Evolutionary conservation across 441 rosid genomes (phyloP).

Genomic region (Erysimum pusillum): DNA sequence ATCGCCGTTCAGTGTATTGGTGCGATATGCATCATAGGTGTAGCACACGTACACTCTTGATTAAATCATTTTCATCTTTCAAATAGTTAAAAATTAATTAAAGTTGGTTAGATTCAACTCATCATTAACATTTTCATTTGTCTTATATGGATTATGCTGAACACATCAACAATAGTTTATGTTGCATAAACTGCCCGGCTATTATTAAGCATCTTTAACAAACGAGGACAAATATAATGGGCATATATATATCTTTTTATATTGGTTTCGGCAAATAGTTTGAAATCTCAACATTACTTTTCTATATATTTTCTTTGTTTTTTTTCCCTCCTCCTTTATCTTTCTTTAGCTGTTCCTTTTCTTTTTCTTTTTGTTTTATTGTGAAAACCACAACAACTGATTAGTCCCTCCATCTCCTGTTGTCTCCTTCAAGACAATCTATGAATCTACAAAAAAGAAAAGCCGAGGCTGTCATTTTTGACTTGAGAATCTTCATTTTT

Average conservation of each 20-base stretch:
- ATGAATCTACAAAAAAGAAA: constrained; percentile 44
- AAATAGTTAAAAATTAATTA: constrained; percentile 11
- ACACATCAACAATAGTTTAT: constrained; percentile 36
- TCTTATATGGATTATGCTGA: constrained; percentile 39
- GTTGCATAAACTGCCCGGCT: constrained; percentile 29
- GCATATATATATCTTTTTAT: constrained; percentile 1
- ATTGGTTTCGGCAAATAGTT: constrained; percentile 30
- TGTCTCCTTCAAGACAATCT: constrained; percentile 33
- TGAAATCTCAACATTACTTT: constrained; percentile 39
- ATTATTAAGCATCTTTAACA: constrained; percentile 44
- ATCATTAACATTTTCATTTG: constrained; percentile 41
- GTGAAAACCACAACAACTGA: constrained; percentile 43
- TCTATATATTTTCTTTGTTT: constrained; percentile 35
- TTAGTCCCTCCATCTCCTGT: constrained; percentile 43
- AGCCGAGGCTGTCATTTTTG: constrained; percentile 64
- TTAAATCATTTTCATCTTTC: background rate
- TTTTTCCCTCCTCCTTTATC: constrained; percentile 47
- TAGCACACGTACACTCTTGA: constrained; percentile 27
- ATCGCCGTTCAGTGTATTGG: constrained; percentile 32
- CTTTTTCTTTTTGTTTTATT: constrained; percentile 34
- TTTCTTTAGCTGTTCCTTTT: constrained; percentile 34
- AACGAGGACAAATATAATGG: constrained; percentile 29
- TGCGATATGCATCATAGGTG: constrained; percentile 15
- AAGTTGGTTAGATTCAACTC: constrained; percentile 33
- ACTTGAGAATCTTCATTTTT: constrained; percentile 45